Evolutionary conservation across 2,329 filamentous ascomycete genomes (phyloP).

Genomic region (Arthrobotrys sphaeroides): DNA sequence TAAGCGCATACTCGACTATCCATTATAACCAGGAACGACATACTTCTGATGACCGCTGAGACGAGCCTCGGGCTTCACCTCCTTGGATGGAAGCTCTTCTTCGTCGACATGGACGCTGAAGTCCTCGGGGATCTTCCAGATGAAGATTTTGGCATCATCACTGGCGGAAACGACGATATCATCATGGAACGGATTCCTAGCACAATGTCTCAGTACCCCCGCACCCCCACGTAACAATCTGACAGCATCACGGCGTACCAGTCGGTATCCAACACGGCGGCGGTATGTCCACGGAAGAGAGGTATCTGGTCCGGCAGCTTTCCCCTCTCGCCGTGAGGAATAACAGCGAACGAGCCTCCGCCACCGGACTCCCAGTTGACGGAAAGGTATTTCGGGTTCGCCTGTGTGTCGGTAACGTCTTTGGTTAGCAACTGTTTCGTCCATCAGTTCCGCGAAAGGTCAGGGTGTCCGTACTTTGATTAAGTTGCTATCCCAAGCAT

Average conservation of each 20-base stretch:
- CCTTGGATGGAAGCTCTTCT: conserved; percentile 76
- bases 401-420: conserved; percentile 66
- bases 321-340: conserved; percentile 87
- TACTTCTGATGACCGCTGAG: conserved; percentile 87
- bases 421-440: conserved; percentile 2
- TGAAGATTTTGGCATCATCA: conserved; percentile 95
- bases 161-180: conserved; percentile 89
- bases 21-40: conserved; percentile 54
- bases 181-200: conserved; percentile 95
- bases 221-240: conserved; percentile 18
- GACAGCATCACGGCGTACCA: conserved; percentile 66
- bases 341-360: conserved; percentile 95
- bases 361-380: conserved; percentile 99
- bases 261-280: conserved; percentile 94
- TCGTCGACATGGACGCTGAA: conserved; percentile 86
- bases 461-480: conserved; percentile 75
- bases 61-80: conserved; percentile 82
- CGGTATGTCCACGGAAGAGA: conserved; percentile 94
- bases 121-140: conserved; percentile 91
- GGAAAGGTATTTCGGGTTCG: conserved; percentile 92
- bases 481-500: conserved; percentile 99
- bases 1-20: neutral
- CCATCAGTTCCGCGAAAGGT: neutral
- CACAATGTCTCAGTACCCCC: neutral
- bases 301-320: conserved; percentile 92